Conservation (phyloP, 192 early-diverging fungal species). For the Haplosporangium gracile region DNA sequence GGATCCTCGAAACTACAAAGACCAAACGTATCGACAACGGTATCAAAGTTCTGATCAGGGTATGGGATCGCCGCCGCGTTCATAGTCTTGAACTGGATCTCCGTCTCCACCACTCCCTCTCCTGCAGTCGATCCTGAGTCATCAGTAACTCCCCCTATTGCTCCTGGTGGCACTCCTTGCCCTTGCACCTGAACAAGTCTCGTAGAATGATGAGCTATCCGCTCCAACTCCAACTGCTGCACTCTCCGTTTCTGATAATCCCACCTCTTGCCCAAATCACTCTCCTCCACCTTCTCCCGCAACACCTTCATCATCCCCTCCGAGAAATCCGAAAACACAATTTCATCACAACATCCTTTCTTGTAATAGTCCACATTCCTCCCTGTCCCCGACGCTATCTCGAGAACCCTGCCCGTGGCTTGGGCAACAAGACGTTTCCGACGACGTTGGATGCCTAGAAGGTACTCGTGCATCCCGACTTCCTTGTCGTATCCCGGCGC, state of each 20-base stretch:
- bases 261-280: conserved; percentile 45
- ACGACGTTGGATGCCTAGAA: conserved; percentile 50
- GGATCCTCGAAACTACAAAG: conserved; percentile 56
- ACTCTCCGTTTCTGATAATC: conserved; percentile 47
- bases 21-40: conserved; percentile 50
- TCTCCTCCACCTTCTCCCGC: conserved; percentile 33
- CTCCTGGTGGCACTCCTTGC: neutral
- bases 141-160: neutral
- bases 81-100: conserved; percentile 41
- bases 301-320: conserved; percentile 55
- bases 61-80: conserved; percentile 53
- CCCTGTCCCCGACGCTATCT: conserved; percentile 52
- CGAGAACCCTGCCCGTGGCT: conserved; percentile 33
- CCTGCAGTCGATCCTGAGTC: neutral
- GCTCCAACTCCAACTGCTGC: conserved; percentile 47
- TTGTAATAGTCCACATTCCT: conserved; percentile 51
- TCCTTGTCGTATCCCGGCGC: conserved; percentile 46
- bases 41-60: conserved; percentile 48
- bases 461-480: conserved; percentile 40
- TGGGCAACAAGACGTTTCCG: conserved; percentile 40
- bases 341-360: conserved; percentile 46
- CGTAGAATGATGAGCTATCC: conserved; percentile 12
- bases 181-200: neutral
- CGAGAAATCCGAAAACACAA: conserved; percentile 54
- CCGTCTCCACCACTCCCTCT: conserved; percentile 30